These are phyloP conservation scores for Teunomyces aglyptinius DNA, from an alignment of 805 yeast species.

Conservation along the genomic window DNA sequence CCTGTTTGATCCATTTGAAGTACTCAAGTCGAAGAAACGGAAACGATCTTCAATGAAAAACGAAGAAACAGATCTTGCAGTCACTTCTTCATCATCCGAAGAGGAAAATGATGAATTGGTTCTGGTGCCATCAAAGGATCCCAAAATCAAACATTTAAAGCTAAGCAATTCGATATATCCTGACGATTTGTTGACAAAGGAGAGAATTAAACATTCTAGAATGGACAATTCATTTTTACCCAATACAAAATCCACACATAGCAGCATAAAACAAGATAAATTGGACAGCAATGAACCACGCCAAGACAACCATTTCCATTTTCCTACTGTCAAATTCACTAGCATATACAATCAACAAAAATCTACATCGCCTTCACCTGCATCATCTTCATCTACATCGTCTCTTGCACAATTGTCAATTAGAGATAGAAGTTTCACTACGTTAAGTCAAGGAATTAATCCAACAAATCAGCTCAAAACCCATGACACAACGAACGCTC, in stretches of 20 bases:
- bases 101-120: neutral
- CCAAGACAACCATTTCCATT: neutral
- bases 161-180: slow-evolving; percentile 22
- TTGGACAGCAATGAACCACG: neutral
- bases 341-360: neutral
- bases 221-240: neutral
- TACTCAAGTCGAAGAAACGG: neutral
- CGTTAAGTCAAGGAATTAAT: neutral
- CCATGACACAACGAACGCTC: neutral
- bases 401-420: neutral
- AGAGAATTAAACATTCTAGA: neutral
- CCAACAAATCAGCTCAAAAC: neutral
- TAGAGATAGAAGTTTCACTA: neutral
- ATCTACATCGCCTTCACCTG: neutral
- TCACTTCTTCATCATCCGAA: neutral
- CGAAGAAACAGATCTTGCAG: neutral
- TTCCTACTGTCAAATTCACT: neutral
- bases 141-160: slow-evolving; percentile 18
- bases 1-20: neutral
- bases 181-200: slow-evolving; percentile 9
- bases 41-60: neutral
- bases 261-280: neutral
- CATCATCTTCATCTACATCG: neutral
- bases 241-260: neutral
- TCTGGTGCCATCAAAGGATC: slow-evolving; percentile 23